phyloP scores from a whole-genome alignment of 371 early-diverging fungal genomes.

The Mucor indicus region DNA sequence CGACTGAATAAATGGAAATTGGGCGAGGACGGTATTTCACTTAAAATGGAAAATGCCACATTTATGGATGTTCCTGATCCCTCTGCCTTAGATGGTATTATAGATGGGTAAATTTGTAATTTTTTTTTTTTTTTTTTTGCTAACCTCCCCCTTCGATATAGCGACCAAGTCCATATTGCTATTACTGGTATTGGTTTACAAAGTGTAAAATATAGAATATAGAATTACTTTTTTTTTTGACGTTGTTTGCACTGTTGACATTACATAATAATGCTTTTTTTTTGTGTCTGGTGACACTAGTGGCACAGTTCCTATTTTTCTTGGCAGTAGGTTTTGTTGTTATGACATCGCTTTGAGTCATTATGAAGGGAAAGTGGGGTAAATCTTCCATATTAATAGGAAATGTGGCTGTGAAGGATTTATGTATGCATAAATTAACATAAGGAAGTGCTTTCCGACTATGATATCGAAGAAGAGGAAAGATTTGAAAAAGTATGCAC shows the following conservation, averaged over 20 bases:
- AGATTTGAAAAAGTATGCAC: too few species aligned
- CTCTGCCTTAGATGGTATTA: conserved; percentile 49
- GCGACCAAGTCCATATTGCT: conserved; percentile 31
- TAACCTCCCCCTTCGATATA: conserved; percentile 2
- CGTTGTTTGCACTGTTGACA: too few species aligned
- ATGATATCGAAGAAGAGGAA: too few species aligned
- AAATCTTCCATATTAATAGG: too few species aligned
- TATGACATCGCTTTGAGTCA: too few species aligned
- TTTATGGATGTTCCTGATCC: conserved; percentile 64
- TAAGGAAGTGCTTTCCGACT: too few species aligned
- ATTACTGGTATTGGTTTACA: conserved; percentile 56
- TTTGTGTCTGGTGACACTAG: not conserved
- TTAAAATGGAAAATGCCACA: conserved; percentile 32
- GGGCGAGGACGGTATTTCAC: conserved; percentile 10
- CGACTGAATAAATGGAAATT: conserved; percentile 49
- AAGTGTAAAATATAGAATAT: conserved; percentile 20
- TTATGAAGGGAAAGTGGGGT: too few species aligned
- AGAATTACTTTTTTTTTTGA: too few species aligned
- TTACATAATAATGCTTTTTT: not conserved
- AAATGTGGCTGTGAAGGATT: too few species aligned
- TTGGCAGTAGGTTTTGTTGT: too few species aligned
- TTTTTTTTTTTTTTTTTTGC: conserved; percentile 1
- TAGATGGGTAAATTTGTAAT: conserved; percentile 24
- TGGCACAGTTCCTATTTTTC: too few species aligned
- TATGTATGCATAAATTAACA: too few species aligned